phyloP scores from a whole-genome alignment of 306 rosid species.

The Elaeagnus macrophylla region DNA sequence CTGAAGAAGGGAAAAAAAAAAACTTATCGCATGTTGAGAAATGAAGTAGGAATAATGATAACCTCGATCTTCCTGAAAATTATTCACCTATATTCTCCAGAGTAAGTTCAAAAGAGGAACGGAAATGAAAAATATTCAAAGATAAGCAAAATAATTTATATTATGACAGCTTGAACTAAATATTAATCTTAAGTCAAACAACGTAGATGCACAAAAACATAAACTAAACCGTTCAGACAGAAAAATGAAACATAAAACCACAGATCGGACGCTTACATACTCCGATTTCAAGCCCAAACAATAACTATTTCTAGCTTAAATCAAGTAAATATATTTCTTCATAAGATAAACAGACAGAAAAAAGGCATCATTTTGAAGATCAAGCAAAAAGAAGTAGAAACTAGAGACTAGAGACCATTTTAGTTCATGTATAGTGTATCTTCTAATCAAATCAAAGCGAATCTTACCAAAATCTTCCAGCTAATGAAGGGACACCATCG shows the following conservation, averaged over 20 bases:
- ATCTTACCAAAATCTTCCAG: constrained; percentile 43
- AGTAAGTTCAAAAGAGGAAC: not conserved
- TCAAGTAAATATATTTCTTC: constrained; percentile 1
- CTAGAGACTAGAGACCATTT: constrained; percentile 18
- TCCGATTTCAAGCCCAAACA: constrained; percentile 3
- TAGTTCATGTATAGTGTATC: not conserved
- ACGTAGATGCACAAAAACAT: not conserved
- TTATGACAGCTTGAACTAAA: not conserved
- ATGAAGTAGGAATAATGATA: not conserved
- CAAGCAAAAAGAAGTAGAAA: constrained; percentile 1
- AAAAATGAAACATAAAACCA: not conserved
- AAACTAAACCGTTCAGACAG: not conserved
- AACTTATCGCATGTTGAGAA: not conserved
- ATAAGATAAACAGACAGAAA: constrained; percentile 6
- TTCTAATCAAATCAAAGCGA: constrained; percentile 18
- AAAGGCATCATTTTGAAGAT: constrained; percentile 6
- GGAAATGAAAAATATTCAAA: not conserved
- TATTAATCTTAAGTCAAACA: constrained; percentile 5
- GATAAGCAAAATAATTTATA: not conserved
- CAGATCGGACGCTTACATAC: constrained; percentile 8
- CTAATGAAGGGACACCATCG: constrained; percentile 21
- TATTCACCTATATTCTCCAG: too few relatives aligned
- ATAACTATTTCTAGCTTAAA: constrained; percentile 4
- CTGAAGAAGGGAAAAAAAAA: not conserved
- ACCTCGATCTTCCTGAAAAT: not conserved